These are phyloP conservation scores for Populus trichocarpa DNA, from an alignment of 441 rosid species.

Conservation along the genomic window DNA sequence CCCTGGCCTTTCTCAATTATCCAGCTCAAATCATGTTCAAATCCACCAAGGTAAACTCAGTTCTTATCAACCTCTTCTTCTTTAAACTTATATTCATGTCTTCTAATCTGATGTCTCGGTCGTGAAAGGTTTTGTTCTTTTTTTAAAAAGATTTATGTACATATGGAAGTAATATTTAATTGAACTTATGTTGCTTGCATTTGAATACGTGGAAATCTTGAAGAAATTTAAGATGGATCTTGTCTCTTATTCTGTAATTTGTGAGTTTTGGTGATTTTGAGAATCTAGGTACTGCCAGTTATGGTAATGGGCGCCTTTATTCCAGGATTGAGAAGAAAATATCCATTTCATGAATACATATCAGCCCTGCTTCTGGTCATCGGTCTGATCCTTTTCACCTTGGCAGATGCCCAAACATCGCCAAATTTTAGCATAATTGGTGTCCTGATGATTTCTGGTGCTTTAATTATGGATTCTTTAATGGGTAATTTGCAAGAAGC, in stretches of 20 bases:
- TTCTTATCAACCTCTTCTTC: not conserved
- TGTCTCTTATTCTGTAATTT: not conserved
- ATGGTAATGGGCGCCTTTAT: conserved; percentile 88
- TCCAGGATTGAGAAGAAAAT: conserved; percentile 77
- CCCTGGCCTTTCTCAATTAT: conserved; percentile 80
- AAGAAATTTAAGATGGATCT: not conserved
- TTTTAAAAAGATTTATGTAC: not conserved
- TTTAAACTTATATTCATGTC: not conserved
- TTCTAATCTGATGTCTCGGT: not conserved
- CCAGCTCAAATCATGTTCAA: conserved; percentile 94
- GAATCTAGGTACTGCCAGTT: conserved; percentile 64
- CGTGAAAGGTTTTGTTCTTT: not conserved
- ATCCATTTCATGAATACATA: conserved; percentile 66
- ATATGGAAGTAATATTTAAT: not conserved
- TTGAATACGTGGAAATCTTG: not conserved
- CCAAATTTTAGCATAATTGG: conserved; percentile 76
- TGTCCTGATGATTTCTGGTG: conserved; percentile 64
- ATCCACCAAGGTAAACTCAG: conserved; percentile 64
- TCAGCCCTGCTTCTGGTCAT: conserved; percentile 66
- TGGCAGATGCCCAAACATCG: conserved; percentile 72
- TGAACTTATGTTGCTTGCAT: not conserved
- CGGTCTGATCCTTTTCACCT: conserved; percentile 71
- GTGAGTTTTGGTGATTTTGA: not conserved
- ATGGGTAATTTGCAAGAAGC: conserved; percentile 91
- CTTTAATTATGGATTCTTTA: conserved; percentile 74